Percentiles rank a stretch among this genome's conserved stretches.
These are phyloP conservation scores for Trichosporon sp. DNA, from an alignment of 1,284 basidiomycete genomes.

Conservation along the genomic window DNA sequence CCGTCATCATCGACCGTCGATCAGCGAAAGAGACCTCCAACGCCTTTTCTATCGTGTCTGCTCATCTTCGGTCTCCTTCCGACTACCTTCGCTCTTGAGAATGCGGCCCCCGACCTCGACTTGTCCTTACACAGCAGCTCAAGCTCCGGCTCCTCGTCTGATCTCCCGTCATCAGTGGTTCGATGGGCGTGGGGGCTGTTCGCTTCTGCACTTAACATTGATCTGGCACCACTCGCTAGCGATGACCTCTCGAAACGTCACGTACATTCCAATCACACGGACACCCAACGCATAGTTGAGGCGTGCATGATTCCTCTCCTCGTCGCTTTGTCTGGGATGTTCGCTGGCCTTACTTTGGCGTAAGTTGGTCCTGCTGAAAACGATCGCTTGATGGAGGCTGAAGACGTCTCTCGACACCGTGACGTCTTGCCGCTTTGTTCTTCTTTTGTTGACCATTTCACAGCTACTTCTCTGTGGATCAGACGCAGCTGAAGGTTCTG, in stretches of 20 bases:
- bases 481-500: conserved; percentile 82
- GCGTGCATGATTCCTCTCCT: conserved; percentile 56
- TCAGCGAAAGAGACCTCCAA: no score
- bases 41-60: no score
- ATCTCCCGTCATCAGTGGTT: no score
- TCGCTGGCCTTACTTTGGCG: conserved; percentile 54
- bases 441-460: background rate
- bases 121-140: no score
- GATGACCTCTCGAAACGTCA: background rate
- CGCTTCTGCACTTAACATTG: background rate
- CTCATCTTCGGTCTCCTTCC: no score
- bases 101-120: no score
- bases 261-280: background rate
- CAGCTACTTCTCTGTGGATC: conserved; percentile 89
- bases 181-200: no score
- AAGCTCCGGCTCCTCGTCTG: no score
- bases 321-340: conserved; percentile 55
- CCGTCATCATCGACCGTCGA: no score
- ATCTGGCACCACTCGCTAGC: conserved; percentile 2
- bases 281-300: conserved; percentile 24
- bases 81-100: no score
- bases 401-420: no score
- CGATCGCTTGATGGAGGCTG: background rate
- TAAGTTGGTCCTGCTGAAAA: conserved; percentile 13
- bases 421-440: no score